Evolutionary conservation across 2,329 filamentous ascomycete species (phyloP).

Genomic region (Phaeosphaeria sp.): DNA sequence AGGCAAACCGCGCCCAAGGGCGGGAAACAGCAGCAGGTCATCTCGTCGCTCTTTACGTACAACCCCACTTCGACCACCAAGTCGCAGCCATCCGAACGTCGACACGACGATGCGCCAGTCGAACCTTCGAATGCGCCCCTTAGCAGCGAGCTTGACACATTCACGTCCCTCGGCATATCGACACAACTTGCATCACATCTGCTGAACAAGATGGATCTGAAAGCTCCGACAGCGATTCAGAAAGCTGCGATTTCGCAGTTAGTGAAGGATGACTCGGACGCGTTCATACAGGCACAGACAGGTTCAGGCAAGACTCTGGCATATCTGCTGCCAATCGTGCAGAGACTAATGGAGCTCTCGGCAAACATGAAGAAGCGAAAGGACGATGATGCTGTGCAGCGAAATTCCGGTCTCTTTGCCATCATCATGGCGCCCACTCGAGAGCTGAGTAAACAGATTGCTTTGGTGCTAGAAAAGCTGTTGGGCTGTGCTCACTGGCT

Average conservation of each 20-base stretch:
- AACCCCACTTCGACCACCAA: constrained; percentile 78
- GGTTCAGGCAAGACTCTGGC: constrained; percentile 97
- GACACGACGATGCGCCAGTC: constrained; percentile 56
- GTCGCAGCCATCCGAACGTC: constrained; percentile 56
- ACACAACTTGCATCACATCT: constrained; percentile 81
- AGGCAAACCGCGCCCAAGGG: constrained; percentile 46
- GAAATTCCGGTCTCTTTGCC: constrained; percentile 89
- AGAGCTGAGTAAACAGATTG: constrained; percentile 94
- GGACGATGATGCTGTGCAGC: constrained; percentile 64
- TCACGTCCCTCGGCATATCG: constrained; percentile 84
- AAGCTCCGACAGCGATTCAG: constrained; percentile 93
- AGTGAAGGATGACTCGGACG: constrained; percentile 81
- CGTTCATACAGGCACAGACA: constrained; percentile 95
- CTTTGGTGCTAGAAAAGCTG: constrained; percentile 82
- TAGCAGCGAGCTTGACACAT: constrained; percentile 81
- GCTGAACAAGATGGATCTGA: constrained; percentile 83
- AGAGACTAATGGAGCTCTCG: constrained; percentile 81
- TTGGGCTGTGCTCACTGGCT: constrained; percentile 93
- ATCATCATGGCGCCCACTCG: constrained; percentile 93
- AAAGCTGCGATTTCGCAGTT: constrained; percentile 85
- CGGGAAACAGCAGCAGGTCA: constrained; percentile 70
- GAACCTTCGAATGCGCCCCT: constrained; percentile 92
- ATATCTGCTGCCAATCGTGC: constrained; percentile 92
- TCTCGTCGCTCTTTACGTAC: constrained; percentile 90
- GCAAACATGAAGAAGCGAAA: constrained; percentile 55